Conservation (phyloP, 768 basidiomycete genomes). For the Lentinula lateritia region DNA sequence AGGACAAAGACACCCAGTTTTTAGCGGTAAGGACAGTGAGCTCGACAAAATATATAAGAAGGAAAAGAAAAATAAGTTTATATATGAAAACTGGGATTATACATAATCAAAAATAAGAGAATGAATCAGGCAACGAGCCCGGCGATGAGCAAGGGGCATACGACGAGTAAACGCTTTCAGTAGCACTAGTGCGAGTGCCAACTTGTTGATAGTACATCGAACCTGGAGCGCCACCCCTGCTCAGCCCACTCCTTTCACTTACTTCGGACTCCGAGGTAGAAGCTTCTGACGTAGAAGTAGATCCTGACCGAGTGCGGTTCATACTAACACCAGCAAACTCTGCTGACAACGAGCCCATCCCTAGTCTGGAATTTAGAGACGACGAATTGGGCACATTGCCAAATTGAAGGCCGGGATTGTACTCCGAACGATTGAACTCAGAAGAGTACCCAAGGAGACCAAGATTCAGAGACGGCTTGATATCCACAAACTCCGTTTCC, state of each 20-base stretch:
- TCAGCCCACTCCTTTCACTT: background rate
- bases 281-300: background rate
- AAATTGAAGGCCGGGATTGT: background rate
- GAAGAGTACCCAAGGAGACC: background rate
- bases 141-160: background rate
- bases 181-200: background rate
- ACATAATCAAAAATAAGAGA: background rate
- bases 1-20: background rate
- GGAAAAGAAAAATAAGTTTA: background rate
- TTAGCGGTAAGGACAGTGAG: background rate
- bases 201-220: background rate
- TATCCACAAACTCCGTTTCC: background rate
- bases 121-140: background rate
- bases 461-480: background rate
- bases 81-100: too few relatives aligned
- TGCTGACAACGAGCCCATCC: background rate
- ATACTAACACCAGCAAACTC: background rate
- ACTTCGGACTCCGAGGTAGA: constrained; percentile 3
- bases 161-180: background rate
- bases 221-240: background rate
- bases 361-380: background rate
- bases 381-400: background rate
- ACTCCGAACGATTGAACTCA: background rate
- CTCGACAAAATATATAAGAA: background rate
- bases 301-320: background rate